A percentile compares a stretch with the other conserved stretches of the same genome.
phyloP scores from a whole-genome alignment of 306 rosid genomes.

The Hippophae rhamnoides region DNA sequence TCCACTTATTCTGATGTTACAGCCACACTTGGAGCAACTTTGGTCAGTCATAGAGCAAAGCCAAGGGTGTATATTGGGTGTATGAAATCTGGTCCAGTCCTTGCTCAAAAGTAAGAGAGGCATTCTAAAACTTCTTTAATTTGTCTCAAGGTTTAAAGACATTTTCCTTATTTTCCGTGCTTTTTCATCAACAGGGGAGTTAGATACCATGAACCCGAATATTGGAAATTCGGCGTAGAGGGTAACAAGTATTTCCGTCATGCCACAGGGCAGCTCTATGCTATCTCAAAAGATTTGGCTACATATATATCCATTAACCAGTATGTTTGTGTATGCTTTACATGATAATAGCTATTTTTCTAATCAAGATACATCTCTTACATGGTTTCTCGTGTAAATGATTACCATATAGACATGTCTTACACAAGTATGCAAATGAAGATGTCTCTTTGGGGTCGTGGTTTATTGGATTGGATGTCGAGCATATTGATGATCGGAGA shows the following conservation, averaged over 20 bases:
- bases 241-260: slow-evolving; percentile 61
- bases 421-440: slow-evolving; percentile 47
- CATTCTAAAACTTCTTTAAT: not conserved
- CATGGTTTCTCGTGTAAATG: slow-evolving; percentile 5
- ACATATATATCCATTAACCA: slow-evolving; percentile 41
- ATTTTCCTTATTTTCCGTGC: slow-evolving; percentile 1
- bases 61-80: slow-evolving; percentile 48
- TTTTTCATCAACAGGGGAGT: slow-evolving; percentile 36
- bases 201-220: slow-evolving; percentile 51
- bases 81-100: slow-evolving; percentile 60
- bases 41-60: slow-evolving; percentile 40
- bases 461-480: slow-evolving; percentile 51
- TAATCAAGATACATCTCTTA: not conserved
- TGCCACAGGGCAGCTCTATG: slow-evolving; percentile 56
- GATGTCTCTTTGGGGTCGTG: slow-evolving; percentile 53
- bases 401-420: slow-evolving; percentile 33
- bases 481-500: slow-evolving; percentile 53
- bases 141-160: not conserved
- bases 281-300: slow-evolving; percentile 46
- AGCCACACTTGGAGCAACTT: slow-evolving; percentile 50
- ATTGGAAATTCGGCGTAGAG: slow-evolving; percentile 58
- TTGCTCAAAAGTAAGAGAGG: slow-evolving; percentile 43
- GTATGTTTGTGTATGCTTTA: slow-evolving; percentile 17
- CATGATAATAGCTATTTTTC: not conserved
- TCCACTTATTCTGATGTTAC: slow-evolving; percentile 7